phyloP scores from a whole-genome alignment of 2,329 filamentous ascomycete genomes.

The Claviceps monticola region DNA sequence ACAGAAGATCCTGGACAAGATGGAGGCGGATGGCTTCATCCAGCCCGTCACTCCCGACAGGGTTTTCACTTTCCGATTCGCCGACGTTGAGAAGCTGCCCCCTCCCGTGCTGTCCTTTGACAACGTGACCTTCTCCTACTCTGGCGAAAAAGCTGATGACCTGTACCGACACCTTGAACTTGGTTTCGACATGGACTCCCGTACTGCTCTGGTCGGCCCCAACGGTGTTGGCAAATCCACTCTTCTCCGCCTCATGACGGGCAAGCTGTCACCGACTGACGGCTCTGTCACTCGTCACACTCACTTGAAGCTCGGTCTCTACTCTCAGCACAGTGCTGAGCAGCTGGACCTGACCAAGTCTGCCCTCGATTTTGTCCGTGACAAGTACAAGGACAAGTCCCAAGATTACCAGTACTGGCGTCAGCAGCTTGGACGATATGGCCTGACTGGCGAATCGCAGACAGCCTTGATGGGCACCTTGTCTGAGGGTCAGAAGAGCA shows the following conservation, averaged over 20 bases:
- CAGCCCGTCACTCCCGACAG: constrained; percentile 74
- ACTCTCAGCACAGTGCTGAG: constrained; percentile 96
- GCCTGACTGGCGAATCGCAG: constrained; percentile 83
- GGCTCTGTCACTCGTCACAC: constrained; percentile 84
- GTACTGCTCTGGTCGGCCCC: constrained; percentile 90
- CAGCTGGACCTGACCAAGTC: constrained; percentile 98
- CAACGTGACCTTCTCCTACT: constrained; percentile 96
- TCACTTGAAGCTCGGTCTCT: constrained; percentile 94
- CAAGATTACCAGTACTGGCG: constrained; percentile 99
- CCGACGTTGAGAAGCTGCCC: constrained; percentile 97
- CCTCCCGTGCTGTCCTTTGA: constrained; percentile 94
- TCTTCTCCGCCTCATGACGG: constrained; percentile 89
- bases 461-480: constrained; percentile 96
- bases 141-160: constrained; percentile 75
- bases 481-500: constrained; percentile 93
- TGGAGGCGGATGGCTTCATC: constrained; percentile 98
- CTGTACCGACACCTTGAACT: constrained; percentile 94
- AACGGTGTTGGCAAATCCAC: constrained; percentile 99
- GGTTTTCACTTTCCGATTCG: constrained; percentile 96
- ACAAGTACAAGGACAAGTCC: constrained; percentile 78
- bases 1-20: constrained; percentile 99
- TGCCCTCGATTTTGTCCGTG: constrained; percentile 89
- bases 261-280: constrained; percentile 72
- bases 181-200: constrained; percentile 98
- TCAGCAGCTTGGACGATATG: constrained; percentile 91